Base-by-base conservation (phyloP, 148 eudicot genomes). In the Pharnaceum exiguum region DNA sequence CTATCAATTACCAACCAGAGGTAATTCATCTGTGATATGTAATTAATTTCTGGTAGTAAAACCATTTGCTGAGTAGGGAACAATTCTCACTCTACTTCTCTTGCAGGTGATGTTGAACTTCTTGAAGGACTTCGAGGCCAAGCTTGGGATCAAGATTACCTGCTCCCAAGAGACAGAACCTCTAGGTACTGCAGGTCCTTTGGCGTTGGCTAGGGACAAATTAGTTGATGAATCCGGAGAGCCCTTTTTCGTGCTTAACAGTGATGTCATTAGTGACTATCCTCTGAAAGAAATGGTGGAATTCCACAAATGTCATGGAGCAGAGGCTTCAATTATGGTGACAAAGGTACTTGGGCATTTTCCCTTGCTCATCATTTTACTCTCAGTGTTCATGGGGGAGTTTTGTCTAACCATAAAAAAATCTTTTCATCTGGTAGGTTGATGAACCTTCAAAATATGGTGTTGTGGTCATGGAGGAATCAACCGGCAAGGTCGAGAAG, bases 1-100 rank as follows among this genome's bases (percentile, higher is more conserved):
- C 99, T 43, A 93, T 93, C 75, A 93, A 88, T 75, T 93, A 93
- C 75, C 96, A 93, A 55, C 96, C 96, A 32, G 99, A 93, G 95
- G 99, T 93, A 65, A 75, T 37, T 45, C 22, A 43, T 47, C 19
- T 46, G 42, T 32, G 27, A 36, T 4, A 3, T 51, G 6, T 18
- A 33, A 24, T 60, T 55, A 10, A 35, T 39, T 40, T 26, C 33
- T 5, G 30, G 39, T 7, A 38, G 42, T 3, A 17, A 28, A 0
- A 9, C 43, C 5, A 50, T 49, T 11, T 6, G 16, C 2, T 7
- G 19, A 7, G 12, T 25, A 18, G 15, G 7, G 18, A 16, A 7
- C 30, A 40, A 13, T 17, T 51, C 16, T 32, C 19, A 31, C 44
- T 5, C 8, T 10, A 11, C 8, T 21, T 18, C 51, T 65, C 24